Conservation (phyloP, 768 basidiomycete genomes). For the Boletus rufocinnamomeus region DNA sequence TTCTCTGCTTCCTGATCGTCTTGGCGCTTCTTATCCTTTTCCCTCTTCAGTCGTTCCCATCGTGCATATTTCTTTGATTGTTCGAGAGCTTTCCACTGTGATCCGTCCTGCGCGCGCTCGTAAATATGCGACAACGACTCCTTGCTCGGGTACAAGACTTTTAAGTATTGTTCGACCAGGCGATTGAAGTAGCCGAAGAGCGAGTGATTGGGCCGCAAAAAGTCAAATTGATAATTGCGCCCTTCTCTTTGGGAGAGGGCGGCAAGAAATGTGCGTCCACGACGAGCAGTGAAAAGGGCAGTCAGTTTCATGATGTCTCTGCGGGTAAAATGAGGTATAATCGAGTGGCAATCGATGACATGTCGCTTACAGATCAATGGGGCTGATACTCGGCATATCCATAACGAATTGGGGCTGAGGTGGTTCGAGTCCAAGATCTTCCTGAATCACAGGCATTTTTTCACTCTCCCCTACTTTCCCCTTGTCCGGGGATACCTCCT, state of each 20-base stretch:
- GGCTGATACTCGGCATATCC: slow-evolving; percentile 83
- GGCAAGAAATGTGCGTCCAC: slow-evolving; percentile 84
- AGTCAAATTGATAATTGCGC: slow-evolving; percentile 97
- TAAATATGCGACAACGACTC: slow-evolving; percentile 75
- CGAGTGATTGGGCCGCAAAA: slow-evolving; percentile 92
- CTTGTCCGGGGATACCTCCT: slow-evolving; percentile 54
- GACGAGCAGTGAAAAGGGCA: slow-evolving; percentile 91
- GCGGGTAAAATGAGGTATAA: slow-evolving; percentile 8
- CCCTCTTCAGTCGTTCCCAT: slow-evolving; percentile 84
- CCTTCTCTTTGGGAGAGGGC: slow-evolving; percentile 86
- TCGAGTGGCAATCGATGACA: not conserved
- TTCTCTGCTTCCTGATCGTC: slow-evolving; percentile 93
- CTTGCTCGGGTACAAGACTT: slow-evolving; percentile 81
- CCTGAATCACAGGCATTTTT: slow-evolving; percentile 37
- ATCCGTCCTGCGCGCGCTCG: slow-evolving; percentile 60
- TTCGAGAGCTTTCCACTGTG: slow-evolving; percentile 79
- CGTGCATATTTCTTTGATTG: slow-evolving; percentile 76
- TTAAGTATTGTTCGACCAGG: slow-evolving; percentile 94
- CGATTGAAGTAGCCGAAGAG: slow-evolving; percentile 97
- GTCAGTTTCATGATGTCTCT: slow-evolving; percentile 97
- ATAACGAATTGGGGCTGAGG: slow-evolving; percentile 80
- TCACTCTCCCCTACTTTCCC: slow-evolving; percentile 39
- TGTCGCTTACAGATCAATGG: slow-evolving; percentile 83
- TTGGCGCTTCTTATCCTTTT: slow-evolving; percentile 81
- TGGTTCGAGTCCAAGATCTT: slow-evolving; percentile 75